phyloP scores from a whole-genome alignment of 495 filamentous ascomycete genomes.

The Letharia lupina region DNA sequence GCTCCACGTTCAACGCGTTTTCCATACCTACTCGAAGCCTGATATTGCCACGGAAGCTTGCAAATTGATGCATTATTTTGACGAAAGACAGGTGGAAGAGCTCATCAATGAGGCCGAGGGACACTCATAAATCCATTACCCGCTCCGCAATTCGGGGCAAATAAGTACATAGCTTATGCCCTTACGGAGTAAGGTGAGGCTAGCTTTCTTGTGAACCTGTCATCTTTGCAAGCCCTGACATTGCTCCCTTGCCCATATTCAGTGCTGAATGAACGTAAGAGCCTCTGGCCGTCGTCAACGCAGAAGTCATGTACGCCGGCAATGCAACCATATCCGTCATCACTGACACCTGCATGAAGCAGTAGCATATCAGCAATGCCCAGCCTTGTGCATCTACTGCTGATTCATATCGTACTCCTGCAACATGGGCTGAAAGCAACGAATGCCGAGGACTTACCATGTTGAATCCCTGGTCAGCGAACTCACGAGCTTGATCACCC shows the following conservation, averaged over 20 bases:
- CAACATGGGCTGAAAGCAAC: not conserved
- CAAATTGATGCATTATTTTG: slow-evolving; percentile 83
- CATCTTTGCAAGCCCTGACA: slow-evolving; percentile 24
- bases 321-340: slow-evolving; percentile 50
- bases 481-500: slow-evolving; percentile 54
- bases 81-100: slow-evolving; percentile 55
- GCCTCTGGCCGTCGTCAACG: slow-evolving; percentile 34
- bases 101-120: slow-evolving; percentile 60
- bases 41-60: slow-evolving; percentile 47
- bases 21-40: slow-evolving; percentile 34
- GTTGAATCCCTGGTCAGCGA: slow-evolving; percentile 60
- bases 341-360: slow-evolving; percentile 31
- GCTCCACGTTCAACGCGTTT: slow-evolving; percentile 55
- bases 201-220: slow-evolving; percentile 30
- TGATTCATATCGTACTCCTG: not conserved
- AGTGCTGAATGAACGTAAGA: slow-evolving; percentile 33
- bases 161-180: not conserved
- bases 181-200: not conserved
- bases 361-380: not conserved
- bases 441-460: slow-evolving; percentile 46
- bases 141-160: not conserved
- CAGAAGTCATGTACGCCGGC: slow-evolving; percentile 30
- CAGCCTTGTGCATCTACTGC: not conserved
- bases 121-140: slow-evolving; percentile 22
- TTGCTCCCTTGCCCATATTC: slow-evolving; percentile 39